These are phyloP conservation scores for Penicillium sp. DNA, from an alignment of 2,329 filamentous ascomycete genomes.

Conservation along the genomic window DNA sequence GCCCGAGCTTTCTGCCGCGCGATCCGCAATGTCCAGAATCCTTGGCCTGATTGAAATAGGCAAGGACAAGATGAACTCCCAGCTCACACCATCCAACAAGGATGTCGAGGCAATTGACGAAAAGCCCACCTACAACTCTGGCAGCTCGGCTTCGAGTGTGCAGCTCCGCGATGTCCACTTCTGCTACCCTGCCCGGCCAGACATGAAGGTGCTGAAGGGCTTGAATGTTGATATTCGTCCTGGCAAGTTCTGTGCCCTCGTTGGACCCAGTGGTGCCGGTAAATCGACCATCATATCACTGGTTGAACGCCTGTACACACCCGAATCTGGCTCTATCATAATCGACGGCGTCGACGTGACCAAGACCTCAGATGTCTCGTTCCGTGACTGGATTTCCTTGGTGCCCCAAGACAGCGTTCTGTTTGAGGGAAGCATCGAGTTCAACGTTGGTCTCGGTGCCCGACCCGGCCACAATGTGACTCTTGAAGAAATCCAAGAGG, in stretches of 20 bases:
- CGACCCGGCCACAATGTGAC: conserved; percentile 55
- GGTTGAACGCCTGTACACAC: conserved; percentile 55
- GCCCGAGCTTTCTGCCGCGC: conserved; percentile 69
- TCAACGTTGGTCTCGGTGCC: conserved; percentile 47
- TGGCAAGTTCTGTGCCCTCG: conserved; percentile 48
- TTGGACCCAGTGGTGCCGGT: conserved; percentile 68
- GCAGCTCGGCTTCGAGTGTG: conserved; percentile 43
- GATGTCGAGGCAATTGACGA: conserved; percentile 23
- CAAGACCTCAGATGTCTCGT: conserved; percentile 36
- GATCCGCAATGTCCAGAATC: conserved; percentile 59
- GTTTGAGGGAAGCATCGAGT: conserved; percentile 49
- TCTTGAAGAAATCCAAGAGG: conserved; percentile 62
- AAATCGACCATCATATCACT: conserved; percentile 65
- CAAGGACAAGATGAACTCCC: conserved; percentile 32
- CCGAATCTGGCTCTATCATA: conserved; percentile 50
- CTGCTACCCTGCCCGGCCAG: conserved; percentile 63
- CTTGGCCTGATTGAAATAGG: conserved; percentile 42
- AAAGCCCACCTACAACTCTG: conserved; percentile 13
- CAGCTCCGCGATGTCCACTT: conserved; percentile 62
- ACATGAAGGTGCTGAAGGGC: conserved; percentile 57
- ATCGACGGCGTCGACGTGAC: conserved; percentile 54
- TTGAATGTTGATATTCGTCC: conserved; percentile 54
- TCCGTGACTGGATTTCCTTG: conserved; percentile 47
- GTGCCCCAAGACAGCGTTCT: conserved; percentile 50
- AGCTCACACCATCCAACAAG: conserved; percentile 8